Evolutionary conservation across 2,329 filamentous ascomycete genomes (phyloP).

Genomic region (Curvularia sp.): DNA sequence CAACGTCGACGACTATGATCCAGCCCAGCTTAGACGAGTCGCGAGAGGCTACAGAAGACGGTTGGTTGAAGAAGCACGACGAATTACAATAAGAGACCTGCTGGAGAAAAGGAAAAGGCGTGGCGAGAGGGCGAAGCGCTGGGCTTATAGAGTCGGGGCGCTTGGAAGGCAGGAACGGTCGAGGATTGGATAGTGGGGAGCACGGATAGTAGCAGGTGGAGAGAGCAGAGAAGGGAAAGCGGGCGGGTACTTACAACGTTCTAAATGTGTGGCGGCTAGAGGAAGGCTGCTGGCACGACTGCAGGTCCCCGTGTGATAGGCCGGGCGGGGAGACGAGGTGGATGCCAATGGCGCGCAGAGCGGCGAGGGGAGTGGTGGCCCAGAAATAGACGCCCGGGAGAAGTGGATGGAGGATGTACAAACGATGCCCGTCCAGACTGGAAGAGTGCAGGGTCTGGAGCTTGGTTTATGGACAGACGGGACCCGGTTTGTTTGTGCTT

Average conservation of each 20-base stretch:
- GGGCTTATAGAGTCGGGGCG: slow-evolving; percentile 52
- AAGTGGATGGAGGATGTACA: slow-evolving; percentile 45
- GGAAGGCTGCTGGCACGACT: slow-evolving; percentile 41
- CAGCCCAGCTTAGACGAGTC: slow-evolving; percentile 51
- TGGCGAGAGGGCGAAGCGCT: slow-evolving; percentile 47
- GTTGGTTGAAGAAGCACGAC: slow-evolving; percentile 43
- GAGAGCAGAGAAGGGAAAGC: slow-evolving; percentile 45
- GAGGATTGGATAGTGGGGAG: slow-evolving; percentile 42
- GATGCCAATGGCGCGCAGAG: slow-evolving; percentile 41
- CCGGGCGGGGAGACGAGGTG: slow-evolving; percentile 38
- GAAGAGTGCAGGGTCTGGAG: slow-evolving; percentile 35
- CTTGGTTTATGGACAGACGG: slow-evolving; percentile 36
- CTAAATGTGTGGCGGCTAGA: slow-evolving; percentile 50
- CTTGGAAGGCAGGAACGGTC: slow-evolving; percentile 39
- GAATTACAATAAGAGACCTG: slow-evolving; percentile 54
- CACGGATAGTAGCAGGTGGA: slow-evolving; percentile 41
- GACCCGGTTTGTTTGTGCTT: slow-evolving; percentile 29
- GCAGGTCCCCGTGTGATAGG: slow-evolving; percentile 46
- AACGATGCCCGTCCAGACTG: slow-evolving; percentile 43
- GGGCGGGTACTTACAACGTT: slow-evolving; percentile 51
- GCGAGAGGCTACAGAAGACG: slow-evolving; percentile 34
- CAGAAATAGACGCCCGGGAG: slow-evolving; percentile 53
- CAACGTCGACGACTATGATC: slow-evolving; percentile 46
- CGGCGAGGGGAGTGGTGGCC: slow-evolving; percentile 39
- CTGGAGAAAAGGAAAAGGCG: slow-evolving; percentile 48